These are phyloP conservation scores for Saprolegnia diclina DNA, from an alignment of 352 stramenopile species.

Conservation along the genomic window DNA sequence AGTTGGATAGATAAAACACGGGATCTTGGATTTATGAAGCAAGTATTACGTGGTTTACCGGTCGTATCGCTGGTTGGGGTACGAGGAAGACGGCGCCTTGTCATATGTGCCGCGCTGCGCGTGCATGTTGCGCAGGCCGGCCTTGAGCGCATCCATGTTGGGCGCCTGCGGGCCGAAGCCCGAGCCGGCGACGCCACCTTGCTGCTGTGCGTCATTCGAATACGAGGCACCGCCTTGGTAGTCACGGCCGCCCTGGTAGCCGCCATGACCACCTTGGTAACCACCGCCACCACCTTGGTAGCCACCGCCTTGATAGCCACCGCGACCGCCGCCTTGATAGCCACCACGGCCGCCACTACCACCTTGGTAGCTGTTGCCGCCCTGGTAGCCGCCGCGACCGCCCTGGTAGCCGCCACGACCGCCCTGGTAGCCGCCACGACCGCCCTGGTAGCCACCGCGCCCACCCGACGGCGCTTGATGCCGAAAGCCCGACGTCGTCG, in stretches of 20 bases:
- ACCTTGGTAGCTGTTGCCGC: constrained; percentile 24
- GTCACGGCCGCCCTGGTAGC: background rate
- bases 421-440: constrained; percentile 26
- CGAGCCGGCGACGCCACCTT: constrained; percentile 1
- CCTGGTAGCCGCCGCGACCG: constrained; percentile 16
- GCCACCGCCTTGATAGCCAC: background rate
- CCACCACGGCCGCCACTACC: constrained; percentile 29
- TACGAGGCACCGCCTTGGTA: background rate
- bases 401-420: constrained; percentile 32
- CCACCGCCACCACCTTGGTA: constrained; percentile 3
- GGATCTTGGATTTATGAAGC: background rate
- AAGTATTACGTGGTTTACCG: constrained; percentile 8
- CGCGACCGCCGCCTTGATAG: constrained; percentile 30
- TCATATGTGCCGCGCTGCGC: constrained; percentile 43
- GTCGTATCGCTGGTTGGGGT: constrained; percentile 13
- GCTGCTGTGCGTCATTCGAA: background rate
- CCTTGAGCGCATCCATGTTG: constrained; percentile 68
- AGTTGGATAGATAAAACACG: background rate
- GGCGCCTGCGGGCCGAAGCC: constrained; percentile 36
- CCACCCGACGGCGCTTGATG: background rate
- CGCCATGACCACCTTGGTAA: background rate
- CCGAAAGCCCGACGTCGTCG: background rate
- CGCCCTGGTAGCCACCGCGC: background rate
- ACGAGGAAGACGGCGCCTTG: background rate
- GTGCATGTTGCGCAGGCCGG: constrained; percentile 80